Evolutionary conservation across 2,329 filamentous ascomycete genomes (phyloP).

Genomic region (Penicillium sp.): DNA sequence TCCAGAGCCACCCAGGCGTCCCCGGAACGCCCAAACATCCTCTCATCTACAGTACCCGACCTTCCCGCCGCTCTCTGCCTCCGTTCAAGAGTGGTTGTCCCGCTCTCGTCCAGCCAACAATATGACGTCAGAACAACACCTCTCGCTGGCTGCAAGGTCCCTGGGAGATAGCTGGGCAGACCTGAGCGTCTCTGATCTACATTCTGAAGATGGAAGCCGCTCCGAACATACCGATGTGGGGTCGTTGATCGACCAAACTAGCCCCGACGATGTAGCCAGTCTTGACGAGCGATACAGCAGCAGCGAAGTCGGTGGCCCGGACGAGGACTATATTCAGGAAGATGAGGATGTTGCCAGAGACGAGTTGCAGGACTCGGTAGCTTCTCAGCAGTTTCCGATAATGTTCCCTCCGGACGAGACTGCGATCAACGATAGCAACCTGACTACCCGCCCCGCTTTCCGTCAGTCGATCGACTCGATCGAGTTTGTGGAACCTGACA

Average conservation of each 20-base stretch:
- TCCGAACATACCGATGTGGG: conserved; percentile 53
- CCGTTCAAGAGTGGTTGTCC: conserved; percentile 51
- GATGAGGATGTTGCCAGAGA: conserved; percentile 34
- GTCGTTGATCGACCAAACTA: conserved; percentile 51
- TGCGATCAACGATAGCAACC: conserved; percentile 44
- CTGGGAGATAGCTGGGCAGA: conserved; percentile 56
- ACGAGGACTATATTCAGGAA: conserved; percentile 38
- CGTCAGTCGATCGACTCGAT: conserved; percentile 46
- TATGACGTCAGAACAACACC: conserved; percentile 46
- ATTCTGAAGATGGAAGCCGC: conserved; percentile 53
- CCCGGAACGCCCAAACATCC: conserved; percentile 34
- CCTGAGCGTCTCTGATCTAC: conserved; percentile 50
- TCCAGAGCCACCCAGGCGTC: conserved; percentile 41
- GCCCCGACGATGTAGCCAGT: conserved; percentile 53
- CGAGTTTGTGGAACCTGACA: conserved; percentile 51
- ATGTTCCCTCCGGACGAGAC: conserved; percentile 37
- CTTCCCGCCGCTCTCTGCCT: conserved; percentile 45
- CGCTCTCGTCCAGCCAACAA: conserved; percentile 48
- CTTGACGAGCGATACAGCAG: conserved; percentile 48
- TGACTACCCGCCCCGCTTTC: conserved; percentile 44
- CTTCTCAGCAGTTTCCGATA: conserved; percentile 39
- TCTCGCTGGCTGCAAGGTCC: conserved; percentile 38
- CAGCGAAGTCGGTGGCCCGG: conserved; percentile 44
- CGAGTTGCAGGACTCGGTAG: conserved; percentile 35
- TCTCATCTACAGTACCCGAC: conserved; percentile 50